These are phyloP conservation scores for Solanum hybrid DNA, from an alignment of 305 asterid genomes.

Conservation along the genomic window DNA sequence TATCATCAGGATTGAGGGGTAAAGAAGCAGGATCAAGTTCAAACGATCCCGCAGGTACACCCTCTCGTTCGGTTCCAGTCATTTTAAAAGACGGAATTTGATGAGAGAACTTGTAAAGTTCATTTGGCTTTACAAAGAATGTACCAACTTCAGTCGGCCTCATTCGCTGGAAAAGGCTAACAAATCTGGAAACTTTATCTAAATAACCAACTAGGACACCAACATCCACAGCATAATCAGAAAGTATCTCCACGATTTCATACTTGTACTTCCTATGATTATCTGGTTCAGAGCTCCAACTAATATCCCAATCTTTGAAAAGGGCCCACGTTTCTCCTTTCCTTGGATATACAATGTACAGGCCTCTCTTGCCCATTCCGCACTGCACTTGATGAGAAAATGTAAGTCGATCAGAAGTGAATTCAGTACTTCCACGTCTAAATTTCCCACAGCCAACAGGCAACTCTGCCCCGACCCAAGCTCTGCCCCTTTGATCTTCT, in stretches of 20 bases:
- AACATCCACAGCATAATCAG: conserved; percentile 27
- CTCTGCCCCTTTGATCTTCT: conserved; percentile 13
- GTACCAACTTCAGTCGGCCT: conserved; percentile 7
- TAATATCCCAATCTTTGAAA: conserved; percentile 50
- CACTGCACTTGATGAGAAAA: conserved; percentile 59
- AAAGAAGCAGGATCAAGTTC: conserved; percentile 81
- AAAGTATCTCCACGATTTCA: conserved; percentile 66
- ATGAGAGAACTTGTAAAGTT: conserved; percentile 62
- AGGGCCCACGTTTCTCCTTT: conserved; percentile 81
- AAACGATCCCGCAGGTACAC: conserved; percentile 61
- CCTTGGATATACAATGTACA: conserved; percentile 45
- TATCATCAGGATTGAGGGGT: conserved; percentile 35
- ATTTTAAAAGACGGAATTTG: conserved; percentile 47
- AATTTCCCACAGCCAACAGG: conserved; percentile 86
- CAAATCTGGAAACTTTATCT: conserved; percentile 56
- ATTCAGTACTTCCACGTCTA: conserved; percentile 9
- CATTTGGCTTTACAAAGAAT: conserved; percentile 26
- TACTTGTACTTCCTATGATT: conserved; percentile 33
- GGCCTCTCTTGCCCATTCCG: conserved; percentile 30
- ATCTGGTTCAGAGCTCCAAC: conserved; percentile 43
- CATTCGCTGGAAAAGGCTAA: conserved; percentile 52
- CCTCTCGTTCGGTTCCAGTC: conserved; percentile 56
- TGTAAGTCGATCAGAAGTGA: conserved; percentile 4
- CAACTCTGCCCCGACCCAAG: conserved; percentile 39
- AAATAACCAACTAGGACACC: conserved; percentile 47